A percentile compares a stretch with the other conserved stretches of the same genome.
Conservation (phyloP, 129 eudicot genomes). For the Arctium lappa region DNA sequence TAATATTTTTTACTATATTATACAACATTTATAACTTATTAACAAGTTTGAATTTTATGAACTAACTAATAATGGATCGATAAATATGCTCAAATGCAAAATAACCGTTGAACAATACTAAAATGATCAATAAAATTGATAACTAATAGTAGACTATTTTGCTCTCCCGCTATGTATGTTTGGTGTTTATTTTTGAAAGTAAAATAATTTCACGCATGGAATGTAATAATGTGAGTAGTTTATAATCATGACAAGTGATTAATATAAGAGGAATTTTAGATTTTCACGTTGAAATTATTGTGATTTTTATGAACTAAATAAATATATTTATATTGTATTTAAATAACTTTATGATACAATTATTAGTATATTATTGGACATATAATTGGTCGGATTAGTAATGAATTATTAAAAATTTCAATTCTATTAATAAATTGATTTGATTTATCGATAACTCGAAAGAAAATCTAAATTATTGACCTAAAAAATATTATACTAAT, state of each 20-base stretch:
- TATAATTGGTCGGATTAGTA: conserved; percentile 16
- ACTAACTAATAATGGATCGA: no score
- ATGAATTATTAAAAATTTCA: conserved; percentile 12
- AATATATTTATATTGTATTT: conserved; percentile 3
- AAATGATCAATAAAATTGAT: no score
- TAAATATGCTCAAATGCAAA: no score
- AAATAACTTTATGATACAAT: neutral
- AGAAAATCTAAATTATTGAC: neutral
- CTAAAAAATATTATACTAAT: neutral
- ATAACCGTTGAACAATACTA: no score
- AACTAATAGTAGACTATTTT: no score
- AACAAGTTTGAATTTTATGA: no score
- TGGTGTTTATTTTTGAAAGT: no score
- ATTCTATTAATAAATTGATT: conserved; percentile 11
- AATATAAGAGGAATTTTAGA: neutral
- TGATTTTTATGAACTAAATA: neutral
- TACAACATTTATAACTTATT: no score
- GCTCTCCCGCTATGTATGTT: no score
- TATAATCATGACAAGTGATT: neutral
- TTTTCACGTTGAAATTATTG: neutral
- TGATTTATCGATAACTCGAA: neutral
- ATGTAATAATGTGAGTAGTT: no score
- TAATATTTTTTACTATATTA: no score
- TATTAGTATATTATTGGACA: conserved; percentile 9
- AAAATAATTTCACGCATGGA: no score